Conservation (phyloP, 2,329 filamentous ascomycete genomes). For the Aspergillus ruber region DNA sequence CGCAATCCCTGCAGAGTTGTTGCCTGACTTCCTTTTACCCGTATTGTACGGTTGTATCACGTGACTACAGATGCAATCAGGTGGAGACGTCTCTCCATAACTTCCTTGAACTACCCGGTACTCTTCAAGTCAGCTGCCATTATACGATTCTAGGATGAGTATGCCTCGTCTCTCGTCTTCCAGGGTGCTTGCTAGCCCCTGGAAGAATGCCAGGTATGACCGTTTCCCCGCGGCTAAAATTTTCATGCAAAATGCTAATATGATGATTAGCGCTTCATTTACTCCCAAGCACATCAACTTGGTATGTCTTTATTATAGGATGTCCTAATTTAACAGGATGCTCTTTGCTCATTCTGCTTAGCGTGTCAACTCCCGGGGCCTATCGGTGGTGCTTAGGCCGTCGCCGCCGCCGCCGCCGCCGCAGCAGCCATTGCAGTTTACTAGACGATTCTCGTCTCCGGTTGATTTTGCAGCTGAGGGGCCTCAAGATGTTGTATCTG, state of each 20-base stretch:
- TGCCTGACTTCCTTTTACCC: too few relatives aligned
- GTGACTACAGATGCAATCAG: background rate
- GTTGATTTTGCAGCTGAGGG: background rate
- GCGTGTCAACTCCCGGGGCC: constrained; percentile 1
- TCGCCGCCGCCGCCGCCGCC: background rate
- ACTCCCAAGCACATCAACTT: constrained; percentile 3
- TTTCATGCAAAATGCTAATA: constrained; percentile 2
- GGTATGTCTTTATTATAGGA: background rate
- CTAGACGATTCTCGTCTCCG: background rate
- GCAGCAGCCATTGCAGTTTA: background rate
- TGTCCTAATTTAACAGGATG: background rate
- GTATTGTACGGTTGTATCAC: too few relatives aligned
- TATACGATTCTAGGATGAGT: background rate
- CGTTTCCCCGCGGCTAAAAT: background rate
- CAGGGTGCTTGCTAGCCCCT: constrained; percentile 4
- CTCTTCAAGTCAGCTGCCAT: background rate
- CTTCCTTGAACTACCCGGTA: background rate
- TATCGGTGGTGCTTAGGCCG: constrained; percentile 3
- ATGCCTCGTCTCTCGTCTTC: constrained; percentile 5
- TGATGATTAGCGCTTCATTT: constrained; percentile 6
- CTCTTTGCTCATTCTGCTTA: constrained; percentile 1
- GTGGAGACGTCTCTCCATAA: background rate
- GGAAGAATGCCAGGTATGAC: constrained; percentile 2
- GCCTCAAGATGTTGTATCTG: background rate
- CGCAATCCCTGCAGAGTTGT: too few relatives aligned